Percentiles rank a stretch among this genome's conserved stretches.
Conservation (phyloP, 2,329 filamentous ascomycete genomes). For the Juglanconis juglandina region DNA sequence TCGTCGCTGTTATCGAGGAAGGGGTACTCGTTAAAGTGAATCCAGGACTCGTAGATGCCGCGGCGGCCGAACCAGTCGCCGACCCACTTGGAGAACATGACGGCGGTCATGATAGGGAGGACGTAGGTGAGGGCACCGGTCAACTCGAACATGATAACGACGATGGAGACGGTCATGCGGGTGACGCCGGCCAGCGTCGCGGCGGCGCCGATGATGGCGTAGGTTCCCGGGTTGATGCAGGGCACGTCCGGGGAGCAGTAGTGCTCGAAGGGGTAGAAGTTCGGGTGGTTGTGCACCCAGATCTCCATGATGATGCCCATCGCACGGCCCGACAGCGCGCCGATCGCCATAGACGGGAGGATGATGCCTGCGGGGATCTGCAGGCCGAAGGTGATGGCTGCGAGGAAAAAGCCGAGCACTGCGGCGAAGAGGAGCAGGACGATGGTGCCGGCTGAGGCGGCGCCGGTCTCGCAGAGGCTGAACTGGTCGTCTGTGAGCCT, state of each 20-base stretch:
- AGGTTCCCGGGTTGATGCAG: conserved; percentile 91
- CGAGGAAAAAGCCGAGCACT: conserved; percentile 77
- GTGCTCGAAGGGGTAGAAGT: conserved; percentile 67
- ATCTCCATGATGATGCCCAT: conserved; percentile 87
- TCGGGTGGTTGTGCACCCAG: conserved; percentile 74
- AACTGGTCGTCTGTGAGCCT: conserved; percentile 80
- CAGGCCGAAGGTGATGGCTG: conserved; percentile 85
- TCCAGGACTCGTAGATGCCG: conserved; percentile 98
- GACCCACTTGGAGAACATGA: conserved; percentile 98
- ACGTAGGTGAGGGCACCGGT: conserved; percentile 95
- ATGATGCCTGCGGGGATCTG: conserved; percentile 95
- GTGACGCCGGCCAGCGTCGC: conserved; percentile 92
- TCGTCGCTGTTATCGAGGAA: conserved; percentile 92
- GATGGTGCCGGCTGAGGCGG: conserved; percentile 77
- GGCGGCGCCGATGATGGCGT: conserved; percentile 92
- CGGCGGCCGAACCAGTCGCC: conserved; percentile 89
- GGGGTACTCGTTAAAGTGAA: conserved; percentile 91
- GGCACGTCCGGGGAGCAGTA: conserved; percentile 80
- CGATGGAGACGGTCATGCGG: conserved; percentile 94
- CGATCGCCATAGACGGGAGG: conserved; percentile 92
- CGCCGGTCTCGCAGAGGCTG: conserved; percentile 83
- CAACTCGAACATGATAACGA: conserved; percentile 99
- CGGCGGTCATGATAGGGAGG: conserved; percentile 96
- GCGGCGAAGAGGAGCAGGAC: conserved; percentile 79
- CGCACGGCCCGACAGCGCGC: conserved; percentile 83